Percentiles rank a stretch among this genome's conserved stretches.
These are phyloP conservation scores for Aspergillus asperescens DNA, from an alignment of 495 filamentous ascomycete genomes.

Conservation along the genomic window DNA sequence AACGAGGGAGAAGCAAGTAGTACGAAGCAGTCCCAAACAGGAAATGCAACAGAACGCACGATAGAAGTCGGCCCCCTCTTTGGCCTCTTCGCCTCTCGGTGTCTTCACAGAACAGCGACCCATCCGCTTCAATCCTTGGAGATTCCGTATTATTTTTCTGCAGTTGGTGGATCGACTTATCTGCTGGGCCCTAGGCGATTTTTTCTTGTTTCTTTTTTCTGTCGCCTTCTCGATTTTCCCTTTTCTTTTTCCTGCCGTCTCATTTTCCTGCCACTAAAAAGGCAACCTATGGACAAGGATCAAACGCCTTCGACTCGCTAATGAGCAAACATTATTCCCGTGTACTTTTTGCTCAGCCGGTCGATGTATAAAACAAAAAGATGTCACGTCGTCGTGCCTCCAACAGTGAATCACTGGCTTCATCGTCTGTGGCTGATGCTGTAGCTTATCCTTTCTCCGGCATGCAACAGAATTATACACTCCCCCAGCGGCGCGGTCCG, in stretches of 20 bases:
- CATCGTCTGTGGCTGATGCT: constrained; percentile 33
- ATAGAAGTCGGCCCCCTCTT: constrained; percentile 8
- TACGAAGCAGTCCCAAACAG: constrained; percentile 9
- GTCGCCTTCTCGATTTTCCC: constrained; percentile 3
- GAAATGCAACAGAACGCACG: constrained; percentile 12
- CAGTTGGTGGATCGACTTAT: constrained; percentile 9
- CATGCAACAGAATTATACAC: constrained; percentile 21
- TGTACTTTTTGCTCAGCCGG: constrained; percentile 11
- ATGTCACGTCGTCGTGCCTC: constrained; percentile 45
- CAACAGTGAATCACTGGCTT: constrained; percentile 33
- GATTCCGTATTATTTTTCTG: background rate
- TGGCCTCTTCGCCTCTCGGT: constrained; percentile 6
- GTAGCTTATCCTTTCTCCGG: constrained; percentile 32
- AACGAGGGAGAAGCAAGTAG: constrained; percentile 7
- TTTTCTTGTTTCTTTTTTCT: constrained; percentile 9
- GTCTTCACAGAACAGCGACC: constrained; percentile 5
- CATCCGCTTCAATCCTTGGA: constrained; percentile 9
- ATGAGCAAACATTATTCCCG: constrained; percentile 19
- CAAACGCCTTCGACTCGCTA: constrained; percentile 9
- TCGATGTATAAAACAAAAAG: constrained; percentile 20
- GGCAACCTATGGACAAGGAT: constrained; percentile 11
- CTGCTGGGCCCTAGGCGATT: constrained; percentile 1
- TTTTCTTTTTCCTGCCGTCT: constrained; percentile 8
- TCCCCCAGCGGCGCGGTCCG: constrained; percentile 33
- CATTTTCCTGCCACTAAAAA: constrained; percentile 14